Evolutionary conservation across 208 protist species (phyloP).

Genomic region (Sergeia podlipaevii): DNA sequence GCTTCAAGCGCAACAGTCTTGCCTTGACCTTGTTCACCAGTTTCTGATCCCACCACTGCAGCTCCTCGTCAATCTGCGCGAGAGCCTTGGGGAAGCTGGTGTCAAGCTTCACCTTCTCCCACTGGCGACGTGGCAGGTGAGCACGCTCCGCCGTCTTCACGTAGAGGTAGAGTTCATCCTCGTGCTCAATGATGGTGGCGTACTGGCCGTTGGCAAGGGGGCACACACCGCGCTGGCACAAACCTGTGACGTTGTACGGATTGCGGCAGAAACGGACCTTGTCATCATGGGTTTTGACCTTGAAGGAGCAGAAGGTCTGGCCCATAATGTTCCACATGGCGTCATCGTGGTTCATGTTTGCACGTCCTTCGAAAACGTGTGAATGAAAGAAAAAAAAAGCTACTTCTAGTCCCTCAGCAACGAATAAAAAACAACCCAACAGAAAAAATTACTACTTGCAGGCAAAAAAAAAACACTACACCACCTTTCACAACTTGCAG

Average conservation of each 20-base stretch:
- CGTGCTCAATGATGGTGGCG: conserved; percentile 97
- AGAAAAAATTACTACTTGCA: too few relatives aligned
- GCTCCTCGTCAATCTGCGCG: conserved; percentile 94
- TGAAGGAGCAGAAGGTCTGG: conserved; percentile 92
- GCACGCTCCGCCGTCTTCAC: conserved; percentile 99
- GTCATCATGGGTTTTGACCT: conserved; percentile 90
- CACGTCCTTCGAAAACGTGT: too few relatives aligned
- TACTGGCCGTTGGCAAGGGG: conserved; percentile 98
- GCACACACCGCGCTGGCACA: conserved; percentile 97
- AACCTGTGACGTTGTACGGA: conserved; percentile 98
- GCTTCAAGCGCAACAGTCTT: conserved; percentile 96
- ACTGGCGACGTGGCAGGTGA: conserved; percentile 96
- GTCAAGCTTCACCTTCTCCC: conserved; percentile 98
- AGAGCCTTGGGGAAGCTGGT: conserved; percentile 95
- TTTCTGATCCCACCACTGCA: conserved; percentile 96
- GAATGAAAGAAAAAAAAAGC: too few relatives aligned
- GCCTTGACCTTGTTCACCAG: conserved; percentile 97
- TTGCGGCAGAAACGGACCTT: conserved; percentile 98
- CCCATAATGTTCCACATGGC: conserved; percentile 93
- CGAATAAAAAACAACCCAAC: too few relatives aligned
- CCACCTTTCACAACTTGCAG: too few relatives aligned
- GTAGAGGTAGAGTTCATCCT: conserved; percentile 97
- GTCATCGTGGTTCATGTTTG: conserved; percentile 91
- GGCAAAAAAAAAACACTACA: too few relatives aligned
- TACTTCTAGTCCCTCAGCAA: too few relatives aligned